A percentile compares a stretch with the other conserved stretches of the same genome.
Evolutionary conservation across 768 basidiomycete species (phyloP).

Genomic region (Crassisporium funariophilum): DNA sequence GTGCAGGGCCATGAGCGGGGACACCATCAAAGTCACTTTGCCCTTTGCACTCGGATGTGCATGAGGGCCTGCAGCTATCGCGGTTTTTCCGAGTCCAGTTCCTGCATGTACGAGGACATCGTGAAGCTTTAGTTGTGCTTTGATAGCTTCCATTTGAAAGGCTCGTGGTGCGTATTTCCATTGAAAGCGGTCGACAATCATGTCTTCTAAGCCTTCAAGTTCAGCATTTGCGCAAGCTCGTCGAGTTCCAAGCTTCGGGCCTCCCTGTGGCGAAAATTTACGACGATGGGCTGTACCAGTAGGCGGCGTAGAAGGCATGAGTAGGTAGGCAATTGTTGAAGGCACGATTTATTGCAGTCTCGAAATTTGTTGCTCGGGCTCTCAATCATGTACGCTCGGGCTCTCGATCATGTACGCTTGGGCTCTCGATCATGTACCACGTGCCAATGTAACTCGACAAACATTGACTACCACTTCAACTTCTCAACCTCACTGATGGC

Average conservation of each 20-base stretch:
- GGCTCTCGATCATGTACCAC: too few relatives aligned
- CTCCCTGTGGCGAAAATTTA: not conserved
- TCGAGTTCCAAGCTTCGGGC: not conserved
- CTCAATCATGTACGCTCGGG: too few relatives aligned
- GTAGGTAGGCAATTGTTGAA: too few relatives aligned
- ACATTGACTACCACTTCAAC: too few relatives aligned
- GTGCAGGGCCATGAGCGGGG: constrained; percentile 40
- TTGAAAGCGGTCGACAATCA: constrained; percentile 12
- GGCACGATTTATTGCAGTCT: too few relatives aligned
- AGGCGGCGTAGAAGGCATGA: not conserved
- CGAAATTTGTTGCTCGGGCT: too few relatives aligned
- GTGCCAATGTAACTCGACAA: too few relatives aligned
- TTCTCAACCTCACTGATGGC: too few relatives aligned
- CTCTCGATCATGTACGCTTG: too few relatives aligned
- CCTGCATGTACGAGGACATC: constrained; percentile 40
- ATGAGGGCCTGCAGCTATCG: constrained; percentile 41
- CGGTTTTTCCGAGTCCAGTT: constrained; percentile 40
- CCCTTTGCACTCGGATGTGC: constrained; percentile 23
- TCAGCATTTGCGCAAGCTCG: constrained; percentile 4
- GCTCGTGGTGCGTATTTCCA: constrained; percentile 21
- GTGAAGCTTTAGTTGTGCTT: constrained; percentile 28
- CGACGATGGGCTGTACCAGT: not conserved
- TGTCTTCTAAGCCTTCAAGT: constrained; percentile 6
- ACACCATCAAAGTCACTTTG: constrained; percentile 38
- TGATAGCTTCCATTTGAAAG: constrained; percentile 33